Base-by-base conservation (phyloP, 164 flowering plant species). In the Piper longum region DNA sequence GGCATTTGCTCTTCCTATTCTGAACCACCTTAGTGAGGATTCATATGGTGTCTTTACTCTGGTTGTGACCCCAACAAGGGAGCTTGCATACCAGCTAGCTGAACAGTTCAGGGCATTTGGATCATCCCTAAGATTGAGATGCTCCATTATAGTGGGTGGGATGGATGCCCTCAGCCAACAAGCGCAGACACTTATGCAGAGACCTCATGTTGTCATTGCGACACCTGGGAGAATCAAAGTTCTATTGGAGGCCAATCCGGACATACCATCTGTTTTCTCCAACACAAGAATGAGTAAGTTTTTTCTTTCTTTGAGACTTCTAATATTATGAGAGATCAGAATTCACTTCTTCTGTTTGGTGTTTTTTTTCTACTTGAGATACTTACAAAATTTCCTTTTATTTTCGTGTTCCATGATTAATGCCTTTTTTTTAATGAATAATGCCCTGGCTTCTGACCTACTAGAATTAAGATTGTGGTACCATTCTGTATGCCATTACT, bases 101-200 rank as follows among this genome's bases (percentile, higher is more conserved):
- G 97, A 93, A 72, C 99, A 93, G 73, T 93, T 93, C 60, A 69
- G 84, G 63, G 96, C 95, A 0, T 77, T 93, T 5, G 99, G 99
- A 1, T 81, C 89, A 3, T 61, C 78, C 51, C 54, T 93, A 78
- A 73, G 80, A 11, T 63, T 93, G 66, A 71, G 95, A 48, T 83
- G 87, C 66, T 60, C 78, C 8, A 97, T 87, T 59, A 75, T 93
- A 58, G 96, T 93, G n/a, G 99, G 99, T 3, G 97, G 97, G 0
- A 87, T 93, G 95, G 86, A 88, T 73, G 75, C 80, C 82, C 69
- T 90, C 40, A 80, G 56, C 14, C 97, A 93, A 66, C 97, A 93
- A 66, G 78, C 85, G 0, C 65, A 78, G 73, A 61, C 69, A 13
- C 72, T 93, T 70, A 77, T 76, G 80, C 73, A 62, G 64, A 75